Evolutionary conservation across 2,329 filamentous ascomycete species (phyloP), one percentile per base, ranked within the genome.

Genomic region (Ceratocystis harringtonii): DNA sequence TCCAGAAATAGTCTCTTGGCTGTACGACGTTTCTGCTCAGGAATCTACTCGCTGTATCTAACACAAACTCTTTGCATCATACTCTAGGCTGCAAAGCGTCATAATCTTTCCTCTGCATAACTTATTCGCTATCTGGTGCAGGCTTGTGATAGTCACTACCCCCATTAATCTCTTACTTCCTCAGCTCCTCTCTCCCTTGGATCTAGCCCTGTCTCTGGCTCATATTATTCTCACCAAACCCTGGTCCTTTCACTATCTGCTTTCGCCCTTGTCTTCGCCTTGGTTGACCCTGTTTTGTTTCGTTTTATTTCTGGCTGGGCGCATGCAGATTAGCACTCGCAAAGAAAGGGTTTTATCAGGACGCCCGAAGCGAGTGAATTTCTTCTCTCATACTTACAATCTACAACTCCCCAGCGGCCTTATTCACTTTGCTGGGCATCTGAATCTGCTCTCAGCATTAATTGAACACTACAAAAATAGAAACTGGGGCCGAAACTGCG

Each of bases 261-360:
- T 36, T 58, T 58, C 55, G 28, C 22, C 25, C n/a, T 45, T 17
- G 15, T 28, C 22, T 32, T 45, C 17, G 43, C 41, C 19, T 48
- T 45, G 30, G 30, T 7, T 48, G 60, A 17, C 30, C 60, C 60
- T 62, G 36, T 62, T 62, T 48, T 32, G 36, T 62, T 48, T 62
- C 28, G 41, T 48, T 48, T 48, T n/a, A n/a, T 32, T 48, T 48
- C 44, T 62, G 22, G 60, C 32, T 48, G 5, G 41, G 30, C 44
- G 60, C 41, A 62, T 62, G 55, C 55, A 58, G 55, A 4, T 8
- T 58, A 30, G 55, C 5, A 58, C 25, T 36, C 7, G 15, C 19
- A 10, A 44, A 62, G n/a, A 36, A 25, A 12, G 25, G 8, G 19
- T 45, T 30, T 45, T 32, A 28, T 62, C 15, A 43, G 22, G 22